Conservation (phyloP, 352 stramenopile genomes). For the Phytophthora idaei region DNA sequence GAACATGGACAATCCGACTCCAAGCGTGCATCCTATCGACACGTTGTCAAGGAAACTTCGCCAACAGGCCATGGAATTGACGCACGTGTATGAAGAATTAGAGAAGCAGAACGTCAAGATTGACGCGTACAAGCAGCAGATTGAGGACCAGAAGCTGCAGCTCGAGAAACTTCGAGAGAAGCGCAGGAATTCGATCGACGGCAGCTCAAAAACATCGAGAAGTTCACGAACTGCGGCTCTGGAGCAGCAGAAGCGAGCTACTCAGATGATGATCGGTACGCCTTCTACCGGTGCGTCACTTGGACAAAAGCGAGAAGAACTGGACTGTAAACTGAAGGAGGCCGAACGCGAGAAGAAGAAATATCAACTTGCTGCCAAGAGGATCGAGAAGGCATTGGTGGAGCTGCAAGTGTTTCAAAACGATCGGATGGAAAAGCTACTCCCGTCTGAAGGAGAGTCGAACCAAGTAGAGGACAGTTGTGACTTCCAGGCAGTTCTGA, state of each 20-base stretch:
- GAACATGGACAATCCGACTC: conserved; percentile 16
- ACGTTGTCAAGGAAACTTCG: conserved; percentile 76
- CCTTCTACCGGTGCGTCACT: conserved; percentile 26
- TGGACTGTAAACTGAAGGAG: conserved; percentile 50
- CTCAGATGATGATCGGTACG: conserved; percentile 38
- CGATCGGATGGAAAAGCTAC: conserved; percentile 26
- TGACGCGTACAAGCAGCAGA: conserved; percentile 38
- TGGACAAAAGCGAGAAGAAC: conserved; percentile 33
- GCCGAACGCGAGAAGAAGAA: conserved; percentile 48
- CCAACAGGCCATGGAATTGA: conserved; percentile 73
- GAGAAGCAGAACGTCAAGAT: conserved; percentile 60
- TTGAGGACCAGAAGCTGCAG: conserved; percentile 51
- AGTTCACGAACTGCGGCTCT: conserved; percentile 7
- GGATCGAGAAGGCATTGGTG: conserved; percentile 41
- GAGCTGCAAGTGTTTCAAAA: conserved; percentile 50
- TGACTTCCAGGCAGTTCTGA: conserved; percentile 12
- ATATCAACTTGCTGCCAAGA: conserved; percentile 40
- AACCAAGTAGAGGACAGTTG: conserved; percentile 7
- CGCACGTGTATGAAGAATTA: conserved; percentile 70
- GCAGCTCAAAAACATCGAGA: not conserved
- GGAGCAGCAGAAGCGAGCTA: conserved; percentile 30
- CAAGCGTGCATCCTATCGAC: conserved; percentile 61
- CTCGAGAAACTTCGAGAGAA: conserved; percentile 43
- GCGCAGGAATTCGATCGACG: conserved; percentile 26
- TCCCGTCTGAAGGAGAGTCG: not conserved